Base-by-base conservation (phyloP, 805 yeast genomes). In the Barnettozyma siamensis region DNA sequence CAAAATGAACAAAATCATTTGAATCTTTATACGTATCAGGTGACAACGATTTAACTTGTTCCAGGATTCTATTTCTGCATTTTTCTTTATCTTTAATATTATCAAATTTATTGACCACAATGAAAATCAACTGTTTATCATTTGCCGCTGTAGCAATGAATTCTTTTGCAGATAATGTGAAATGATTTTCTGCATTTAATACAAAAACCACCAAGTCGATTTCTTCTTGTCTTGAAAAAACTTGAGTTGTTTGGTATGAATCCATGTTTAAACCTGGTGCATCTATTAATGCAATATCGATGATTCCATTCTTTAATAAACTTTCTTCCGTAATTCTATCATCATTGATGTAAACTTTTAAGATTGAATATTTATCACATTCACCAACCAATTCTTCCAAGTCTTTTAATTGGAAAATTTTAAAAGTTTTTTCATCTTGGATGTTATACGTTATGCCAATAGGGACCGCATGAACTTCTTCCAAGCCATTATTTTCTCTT, bases 191-290 rank as follows among this genome's bases (percentile, higher is more conserved):
- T 0, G 99, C 95, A 60, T 83, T 86, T 3, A 93, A 96, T 2
- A 94, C 98, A 67, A 93, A 94, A 1, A 93, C 91, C 3, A 93
- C 96, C 49, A 93, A 70, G 60, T 93, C 99, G 47, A 93, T 93
- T 57, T 93, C 99, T 56, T 93, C 98, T 65, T 93, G 98, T 45
- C 97, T 77, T 2, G 96, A 83, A 59, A 91, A 89, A 1, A 93
- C 88, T 57, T 91, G 95, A 2, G 96, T 86, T 0, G 99, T 93
- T 59, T 88, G 96, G 53, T 83, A 83, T 5, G 93, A 85, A 55
- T 91, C 97, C 72, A 88, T 73, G 59, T 93, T 93, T 42, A 93
- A 70, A 0, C 99, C 99, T 0, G 99, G 99, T 0, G 98, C 97
- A 65, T 93, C 99, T 40, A 93, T 93, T 46, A 93, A 69, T 19